Percentiles rank a stretch among this genome's conserved stretches.
Evolutionary conservation across 148 eudicot species (phyloP).

Genomic region (Amaranthus palmeri): DNA sequence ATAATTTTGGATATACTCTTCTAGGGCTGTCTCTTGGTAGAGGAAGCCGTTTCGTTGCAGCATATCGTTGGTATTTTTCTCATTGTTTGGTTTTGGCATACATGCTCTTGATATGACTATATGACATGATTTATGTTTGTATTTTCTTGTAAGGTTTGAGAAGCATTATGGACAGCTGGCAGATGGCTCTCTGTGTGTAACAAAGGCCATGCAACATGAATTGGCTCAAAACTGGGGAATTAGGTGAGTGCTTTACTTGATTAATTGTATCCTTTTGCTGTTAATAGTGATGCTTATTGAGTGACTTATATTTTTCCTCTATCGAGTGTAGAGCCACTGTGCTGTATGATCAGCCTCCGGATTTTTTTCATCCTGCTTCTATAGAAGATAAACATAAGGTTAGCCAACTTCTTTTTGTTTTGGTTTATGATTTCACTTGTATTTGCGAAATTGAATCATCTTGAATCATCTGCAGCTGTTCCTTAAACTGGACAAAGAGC

Average conservation of each 20-base stretch:
- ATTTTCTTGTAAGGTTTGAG: constrained; percentile 55
- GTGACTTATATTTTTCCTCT: constrained; percentile 16
- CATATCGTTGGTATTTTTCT: constrained; percentile 68
- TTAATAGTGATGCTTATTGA: constrained; percentile 12
- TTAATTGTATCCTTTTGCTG: constrained; percentile 2
- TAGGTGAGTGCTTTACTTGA: constrained; percentile 39
- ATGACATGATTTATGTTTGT: constrained; percentile 12
- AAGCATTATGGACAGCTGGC: constrained; percentile 85
- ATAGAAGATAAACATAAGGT: constrained; percentile 85
- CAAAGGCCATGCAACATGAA: constrained; percentile 96
- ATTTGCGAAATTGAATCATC: background rate
- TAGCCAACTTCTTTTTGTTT: constrained; percentile 12
- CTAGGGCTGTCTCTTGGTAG: constrained; percentile 88
- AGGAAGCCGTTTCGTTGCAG: constrained; percentile 71
- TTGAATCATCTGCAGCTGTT: constrained; percentile 51
- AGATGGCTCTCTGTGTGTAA: constrained; percentile 90
- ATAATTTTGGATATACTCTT: constrained; percentile 93
- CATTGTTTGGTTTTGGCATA: background rate
- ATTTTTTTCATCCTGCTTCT: constrained; percentile 79
- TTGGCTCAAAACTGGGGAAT: constrained; percentile 92
- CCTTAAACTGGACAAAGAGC: constrained; percentile 51
- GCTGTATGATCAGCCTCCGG: constrained; percentile 95
- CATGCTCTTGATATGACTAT: constrained; percentile 2
- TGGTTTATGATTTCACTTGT: background rate
- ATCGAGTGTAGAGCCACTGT: constrained; percentile 51